A percentile compares a stretch with the other conserved stretches of the same genome.
Conservation (phyloP, 2,329 filamentous ascomycete species). For the Epicoccum nigrum region DNA sequence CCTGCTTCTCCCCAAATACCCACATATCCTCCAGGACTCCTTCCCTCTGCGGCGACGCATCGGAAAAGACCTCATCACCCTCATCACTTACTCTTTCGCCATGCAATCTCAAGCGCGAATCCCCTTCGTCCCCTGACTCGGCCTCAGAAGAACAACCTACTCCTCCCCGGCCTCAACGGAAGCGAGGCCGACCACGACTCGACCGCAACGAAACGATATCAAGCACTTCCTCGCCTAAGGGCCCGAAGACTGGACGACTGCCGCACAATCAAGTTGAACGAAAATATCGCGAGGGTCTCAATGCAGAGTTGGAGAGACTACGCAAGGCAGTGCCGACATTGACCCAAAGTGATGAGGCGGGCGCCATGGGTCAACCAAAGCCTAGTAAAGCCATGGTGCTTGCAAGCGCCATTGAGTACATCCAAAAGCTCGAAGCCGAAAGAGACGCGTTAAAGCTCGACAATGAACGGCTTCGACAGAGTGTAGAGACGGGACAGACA, state of each 20-base stretch:
- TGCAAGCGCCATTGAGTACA: slow-evolving; percentile 42
- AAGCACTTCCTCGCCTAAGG: slow-evolving; percentile 25
- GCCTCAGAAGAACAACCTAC: slow-evolving; percentile 28
- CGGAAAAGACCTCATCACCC: slow-evolving; percentile 27
- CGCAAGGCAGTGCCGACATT: slow-evolving; percentile 39
- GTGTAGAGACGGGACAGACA: slow-evolving; percentile 11
- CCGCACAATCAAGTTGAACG: slow-evolving; percentile 45
- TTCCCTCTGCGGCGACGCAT: slow-evolving; percentile 42
- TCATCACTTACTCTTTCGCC: slow-evolving; percentile 32
- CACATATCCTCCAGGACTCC: slow-evolving; percentile 36
- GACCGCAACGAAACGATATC: slow-evolving; percentile 31
- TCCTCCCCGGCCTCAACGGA: slow-evolving; percentile 36
- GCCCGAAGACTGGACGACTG: slow-evolving; percentile 28
- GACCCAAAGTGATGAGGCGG: slow-evolving; percentile 35
- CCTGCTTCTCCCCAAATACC: slow-evolving; percentile 25
- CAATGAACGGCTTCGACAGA: slow-evolving; percentile 31
- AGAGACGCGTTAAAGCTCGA: slow-evolving; percentile 34
- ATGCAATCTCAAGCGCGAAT: slow-evolving; percentile 39
- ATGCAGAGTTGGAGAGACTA: slow-evolving; percentile 39
- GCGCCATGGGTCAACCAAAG: slow-evolving; percentile 35
- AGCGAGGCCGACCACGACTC: slow-evolving; percentile 42
- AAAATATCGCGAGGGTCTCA: slow-evolving; percentile 39
- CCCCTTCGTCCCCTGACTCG: slow-evolving; percentile 27
- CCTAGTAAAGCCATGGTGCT: slow-evolving; percentile 45
- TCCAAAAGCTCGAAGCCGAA: slow-evolving; percentile 37